Evolutionary conservation across 129 eudicot genomes (phyloP).

Genomic region (Escallonia herrerae): DNA sequence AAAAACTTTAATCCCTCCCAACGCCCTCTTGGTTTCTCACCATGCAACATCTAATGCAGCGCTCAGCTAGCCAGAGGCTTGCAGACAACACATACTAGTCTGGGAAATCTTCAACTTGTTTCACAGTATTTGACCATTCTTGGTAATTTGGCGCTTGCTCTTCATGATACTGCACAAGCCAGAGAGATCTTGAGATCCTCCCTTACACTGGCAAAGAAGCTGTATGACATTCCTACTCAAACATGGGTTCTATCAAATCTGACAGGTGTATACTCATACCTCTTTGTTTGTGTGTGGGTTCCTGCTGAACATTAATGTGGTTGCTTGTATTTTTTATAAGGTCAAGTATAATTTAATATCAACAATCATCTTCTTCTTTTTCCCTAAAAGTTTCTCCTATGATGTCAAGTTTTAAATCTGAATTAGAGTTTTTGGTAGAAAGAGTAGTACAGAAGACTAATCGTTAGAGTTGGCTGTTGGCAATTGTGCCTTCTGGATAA

Average conservation of each 20-base stretch:
- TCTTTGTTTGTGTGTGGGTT: too few relatives aligned
- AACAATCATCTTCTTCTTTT: too few relatives aligned
- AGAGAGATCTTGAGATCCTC: conserved; percentile 86
- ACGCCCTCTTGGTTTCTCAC: background rate
- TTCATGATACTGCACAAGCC: conserved; percentile 90
- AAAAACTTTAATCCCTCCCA: background rate
- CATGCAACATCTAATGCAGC: conserved; percentile 37
- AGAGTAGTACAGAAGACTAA: too few relatives aligned
- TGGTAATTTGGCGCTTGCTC: conserved; percentile 87
- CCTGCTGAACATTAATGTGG: too few relatives aligned
- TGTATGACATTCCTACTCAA: conserved; percentile 89
- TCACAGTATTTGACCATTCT: conserved; percentile 88
- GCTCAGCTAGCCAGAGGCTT: conserved; percentile 81
- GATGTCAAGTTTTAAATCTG: too few relatives aligned
- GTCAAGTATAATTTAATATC: too few relatives aligned
- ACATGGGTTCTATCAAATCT: conserved; percentile 85
- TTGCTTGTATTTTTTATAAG: too few relatives aligned
- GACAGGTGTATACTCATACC: conserved; percentile 34
- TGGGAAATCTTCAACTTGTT: conserved; percentile 97
- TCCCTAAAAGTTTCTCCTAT: too few relatives aligned
- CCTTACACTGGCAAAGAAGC: conserved; percentile 90
- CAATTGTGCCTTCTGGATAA: too few relatives aligned
- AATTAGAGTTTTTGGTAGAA: too few relatives aligned
- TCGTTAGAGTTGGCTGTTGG: too few relatives aligned
- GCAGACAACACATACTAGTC: conserved; percentile 72